Conservation (phyloP, 1,139 yeast genomes). For the Yamadazyma jaroonii region DNA sequence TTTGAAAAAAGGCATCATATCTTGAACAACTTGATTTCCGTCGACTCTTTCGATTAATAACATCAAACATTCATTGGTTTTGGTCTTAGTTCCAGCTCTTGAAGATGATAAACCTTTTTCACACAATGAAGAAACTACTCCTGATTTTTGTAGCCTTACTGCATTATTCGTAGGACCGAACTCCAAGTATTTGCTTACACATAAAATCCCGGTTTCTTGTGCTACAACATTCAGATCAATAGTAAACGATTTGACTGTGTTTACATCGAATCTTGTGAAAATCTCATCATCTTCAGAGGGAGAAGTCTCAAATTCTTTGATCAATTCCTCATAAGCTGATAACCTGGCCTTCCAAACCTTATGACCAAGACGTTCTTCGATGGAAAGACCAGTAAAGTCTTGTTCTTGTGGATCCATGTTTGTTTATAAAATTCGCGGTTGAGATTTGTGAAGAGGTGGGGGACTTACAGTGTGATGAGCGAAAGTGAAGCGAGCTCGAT, state of each 20-base stretch:
- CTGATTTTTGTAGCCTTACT: slow-evolving; percentile 30
- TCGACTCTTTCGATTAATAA: slow-evolving; percentile 61
- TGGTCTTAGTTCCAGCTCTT: slow-evolving; percentile 71
- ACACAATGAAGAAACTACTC: slow-evolving; percentile 57
- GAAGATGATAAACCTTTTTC: slow-evolving; percentile 81
- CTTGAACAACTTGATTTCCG: slow-evolving; percentile 68
- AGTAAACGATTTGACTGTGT: slow-evolving; percentile 40
- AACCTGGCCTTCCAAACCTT: slow-evolving; percentile 91
- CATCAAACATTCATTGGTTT: slow-evolving; percentile 60
- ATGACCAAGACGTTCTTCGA: slow-evolving; percentile 65
- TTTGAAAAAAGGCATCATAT: slow-evolving; percentile 57
- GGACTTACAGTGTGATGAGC: too few relatives aligned
- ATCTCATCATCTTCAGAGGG: slow-evolving; percentile 55
- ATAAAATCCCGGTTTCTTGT: slow-evolving; percentile 73
- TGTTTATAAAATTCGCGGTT: slow-evolving; percentile 10
- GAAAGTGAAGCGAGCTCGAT: too few relatives aligned
- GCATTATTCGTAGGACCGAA: slow-evolving; percentile 39
- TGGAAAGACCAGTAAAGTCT: slow-evolving; percentile 62
- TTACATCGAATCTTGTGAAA: slow-evolving; percentile 44
- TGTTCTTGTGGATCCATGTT: slow-evolving; percentile 27
- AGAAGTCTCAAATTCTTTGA: slow-evolving; percentile 50
- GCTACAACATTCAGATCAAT: slow-evolving; percentile 89
- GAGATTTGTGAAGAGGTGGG: neutral
- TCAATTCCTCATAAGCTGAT: slow-evolving; percentile 72
- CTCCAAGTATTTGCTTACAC: slow-evolving; percentile 56